These are phyloP conservation scores for Candida tropicalis DNA, from an alignment of 1,139 yeast genomes.

Conservation along the genomic window DNA sequence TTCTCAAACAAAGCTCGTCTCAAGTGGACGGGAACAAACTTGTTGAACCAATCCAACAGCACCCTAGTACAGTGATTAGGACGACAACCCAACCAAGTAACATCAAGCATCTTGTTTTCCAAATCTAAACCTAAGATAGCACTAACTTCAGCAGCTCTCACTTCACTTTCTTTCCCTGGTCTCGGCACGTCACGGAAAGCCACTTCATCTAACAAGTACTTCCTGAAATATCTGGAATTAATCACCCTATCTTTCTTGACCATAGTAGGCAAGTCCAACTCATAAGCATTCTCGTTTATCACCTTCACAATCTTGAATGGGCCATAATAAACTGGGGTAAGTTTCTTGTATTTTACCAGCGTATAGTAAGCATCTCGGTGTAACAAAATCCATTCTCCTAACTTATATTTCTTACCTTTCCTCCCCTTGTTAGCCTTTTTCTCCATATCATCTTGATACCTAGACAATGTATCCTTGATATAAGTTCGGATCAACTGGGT, in stretches of 20 bases:
- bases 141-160: constrained; percentile 1
- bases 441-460: constrained; percentile 6
- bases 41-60: constrained; percentile 1
- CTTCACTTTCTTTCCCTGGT: constrained; percentile 1
- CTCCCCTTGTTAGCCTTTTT: constrained; percentile 6
- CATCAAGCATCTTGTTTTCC: not conserved
- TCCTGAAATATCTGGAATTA: constrained; percentile 7
- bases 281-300: constrained; percentile 8
- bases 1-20: too few species aligned
- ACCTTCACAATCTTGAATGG: constrained; percentile 9
- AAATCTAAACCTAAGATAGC: constrained; percentile 3
- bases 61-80: constrained; percentile 3
- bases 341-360: constrained; percentile 3
- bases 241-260: constrained; percentile 6
- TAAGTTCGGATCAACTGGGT: constrained; percentile 2
- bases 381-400: constrained; percentile 5
- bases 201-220: not conserved
- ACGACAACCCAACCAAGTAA: constrained; percentile 4
- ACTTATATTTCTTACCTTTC: not conserved
- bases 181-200: not conserved
- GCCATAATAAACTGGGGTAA: constrained; percentile 7
- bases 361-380: constrained; percentile 7
- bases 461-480: constrained; percentile 1
- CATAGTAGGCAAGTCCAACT: constrained; percentile 7
- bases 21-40: not conserved